phyloP scores from a whole-genome alignment of 2,329 filamentous ascomycete genomes.

The Penicillium sp. region DNA sequence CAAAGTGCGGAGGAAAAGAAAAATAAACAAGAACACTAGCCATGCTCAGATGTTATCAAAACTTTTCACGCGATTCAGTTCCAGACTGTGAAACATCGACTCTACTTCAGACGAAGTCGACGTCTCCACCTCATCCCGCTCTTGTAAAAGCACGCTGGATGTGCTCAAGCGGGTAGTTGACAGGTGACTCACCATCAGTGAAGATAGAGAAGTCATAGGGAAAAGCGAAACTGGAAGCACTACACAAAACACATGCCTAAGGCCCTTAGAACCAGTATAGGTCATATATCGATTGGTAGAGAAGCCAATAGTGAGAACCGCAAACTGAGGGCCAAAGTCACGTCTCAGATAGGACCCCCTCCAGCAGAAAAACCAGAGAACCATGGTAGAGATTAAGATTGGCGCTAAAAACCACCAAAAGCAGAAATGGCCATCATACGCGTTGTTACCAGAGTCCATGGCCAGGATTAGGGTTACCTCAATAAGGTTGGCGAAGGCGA shows the following conservation, averaged over 20 bases:
- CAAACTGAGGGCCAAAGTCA: constrained; percentile 51
- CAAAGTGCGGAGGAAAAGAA: not conserved
- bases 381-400: constrained; percentile 47
- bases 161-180: constrained; percentile 49
- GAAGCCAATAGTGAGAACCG: constrained; percentile 46
- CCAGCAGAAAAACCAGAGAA: constrained; percentile 51
- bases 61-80: not conserved
- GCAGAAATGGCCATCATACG: constrained; percentile 52
- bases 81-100: not conserved
- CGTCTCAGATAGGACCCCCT: constrained; percentile 48
- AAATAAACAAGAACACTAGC: not conserved
- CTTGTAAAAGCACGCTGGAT: constrained; percentile 46
- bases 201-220: constrained; percentile 53
- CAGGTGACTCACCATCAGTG: constrained; percentile 49
- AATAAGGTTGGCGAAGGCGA: constrained; percentile 38
- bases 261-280: constrained; percentile 48
- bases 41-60: not conserved
- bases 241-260: constrained; percentile 40
- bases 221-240: constrained; percentile 45
- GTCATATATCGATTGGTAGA: constrained; percentile 41
- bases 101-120: constrained; percentile 24
- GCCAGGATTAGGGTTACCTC: constrained; percentile 45
- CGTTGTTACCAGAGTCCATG: constrained; percentile 52
- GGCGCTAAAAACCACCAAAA: constrained; percentile 48
- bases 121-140: constrained; percentile 36